These are phyloP conservation scores for Penicillium hesseltinei DNA, from an alignment of 2,329 filamentous ascomycete species.

Conservation along the genomic window DNA sequence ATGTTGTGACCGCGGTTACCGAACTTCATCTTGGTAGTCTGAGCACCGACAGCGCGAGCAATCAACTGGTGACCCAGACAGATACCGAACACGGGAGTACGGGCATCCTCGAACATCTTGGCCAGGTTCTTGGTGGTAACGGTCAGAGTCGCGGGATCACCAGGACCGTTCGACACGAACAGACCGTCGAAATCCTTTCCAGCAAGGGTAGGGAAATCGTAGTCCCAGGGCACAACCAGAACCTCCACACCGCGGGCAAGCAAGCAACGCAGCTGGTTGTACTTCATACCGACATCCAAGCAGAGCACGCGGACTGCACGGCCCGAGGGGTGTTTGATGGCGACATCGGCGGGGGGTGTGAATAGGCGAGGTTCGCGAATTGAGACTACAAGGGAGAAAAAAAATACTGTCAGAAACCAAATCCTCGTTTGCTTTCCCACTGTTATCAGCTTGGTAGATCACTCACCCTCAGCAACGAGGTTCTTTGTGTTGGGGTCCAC, in stretches of 20 bases:
- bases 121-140: constrained; percentile 75
- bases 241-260: constrained; percentile 90
- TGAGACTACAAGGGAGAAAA: constrained; percentile 64
- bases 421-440: constrained; percentile 17
- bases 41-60: constrained; percentile 80
- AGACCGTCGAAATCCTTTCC: constrained; percentile 90
- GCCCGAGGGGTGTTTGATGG: constrained; percentile 83
- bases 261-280: constrained; percentile 94
- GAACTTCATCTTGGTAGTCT: constrained; percentile 96
- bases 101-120: constrained; percentile 71
- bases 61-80: constrained; percentile 93
- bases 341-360: constrained; percentile 66
- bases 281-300: constrained; percentile 96
- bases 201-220: constrained; percentile 75
- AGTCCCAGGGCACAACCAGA: constrained; percentile 92
- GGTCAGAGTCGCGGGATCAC: constrained; percentile 84
- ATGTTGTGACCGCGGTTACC: constrained; percentile 99
- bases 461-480: constrained; percentile 87
- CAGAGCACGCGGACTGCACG: constrained; percentile 83
- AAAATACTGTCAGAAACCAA: constrained; percentile 30
- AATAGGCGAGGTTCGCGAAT: constrained; percentile 83
- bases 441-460: not conserved
- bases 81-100: constrained; percentile 90
- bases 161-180: constrained; percentile 96
- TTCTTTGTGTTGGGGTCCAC: constrained; percentile 89